Conservation (phyloP, 441 rosid species). For the Codiaeum variegatum region DNA sequence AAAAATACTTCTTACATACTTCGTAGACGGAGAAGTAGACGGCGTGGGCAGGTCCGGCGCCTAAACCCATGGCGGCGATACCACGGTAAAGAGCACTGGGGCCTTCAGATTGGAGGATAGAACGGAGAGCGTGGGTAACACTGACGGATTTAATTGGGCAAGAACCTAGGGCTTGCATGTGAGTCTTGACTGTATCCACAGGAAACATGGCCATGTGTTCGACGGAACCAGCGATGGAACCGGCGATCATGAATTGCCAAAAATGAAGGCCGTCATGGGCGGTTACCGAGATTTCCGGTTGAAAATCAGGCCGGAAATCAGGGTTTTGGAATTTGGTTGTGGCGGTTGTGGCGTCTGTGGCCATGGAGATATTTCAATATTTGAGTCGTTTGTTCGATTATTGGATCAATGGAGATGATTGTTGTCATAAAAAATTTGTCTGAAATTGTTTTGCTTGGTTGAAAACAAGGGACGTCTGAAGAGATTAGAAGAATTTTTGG, state of each 20-base stretch:
- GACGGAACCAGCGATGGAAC: slow-evolving; percentile 81
- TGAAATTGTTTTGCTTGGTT: background rate
- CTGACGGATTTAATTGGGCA: slow-evolving; percentile 70
- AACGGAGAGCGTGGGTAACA: slow-evolving; percentile 58
- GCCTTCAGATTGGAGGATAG: slow-evolving; percentile 62
- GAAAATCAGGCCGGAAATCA: slow-evolving; percentile 45
- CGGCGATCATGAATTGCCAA: slow-evolving; percentile 91
- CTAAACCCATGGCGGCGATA: slow-evolving; percentile 87
- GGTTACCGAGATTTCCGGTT: slow-evolving; percentile 31
- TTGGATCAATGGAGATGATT: background rate
- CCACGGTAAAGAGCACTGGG: slow-evolving; percentile 70
- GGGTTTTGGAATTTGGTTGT: slow-evolving; percentile 58
- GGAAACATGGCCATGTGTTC: slow-evolving; percentile 72
- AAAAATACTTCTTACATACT: slow-evolving; percentile 55
- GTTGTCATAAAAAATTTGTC: background rate
- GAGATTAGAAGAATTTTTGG: background rate
- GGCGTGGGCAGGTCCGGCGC: slow-evolving; percentile 95
- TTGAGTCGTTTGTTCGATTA: background rate
- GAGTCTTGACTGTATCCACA: slow-evolving; percentile 27
- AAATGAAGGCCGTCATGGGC: slow-evolving; percentile 66
- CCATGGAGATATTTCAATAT: slow-evolving; percentile 34
- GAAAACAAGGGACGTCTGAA: background rate
- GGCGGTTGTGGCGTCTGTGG: slow-evolving; percentile 53
- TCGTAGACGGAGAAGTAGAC: slow-evolving; percentile 83
- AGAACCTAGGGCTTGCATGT: slow-evolving; percentile 32